Conservation (phyloP, 2,329 filamentous ascomycete genomes). For the Botrytis aclada region DNA sequence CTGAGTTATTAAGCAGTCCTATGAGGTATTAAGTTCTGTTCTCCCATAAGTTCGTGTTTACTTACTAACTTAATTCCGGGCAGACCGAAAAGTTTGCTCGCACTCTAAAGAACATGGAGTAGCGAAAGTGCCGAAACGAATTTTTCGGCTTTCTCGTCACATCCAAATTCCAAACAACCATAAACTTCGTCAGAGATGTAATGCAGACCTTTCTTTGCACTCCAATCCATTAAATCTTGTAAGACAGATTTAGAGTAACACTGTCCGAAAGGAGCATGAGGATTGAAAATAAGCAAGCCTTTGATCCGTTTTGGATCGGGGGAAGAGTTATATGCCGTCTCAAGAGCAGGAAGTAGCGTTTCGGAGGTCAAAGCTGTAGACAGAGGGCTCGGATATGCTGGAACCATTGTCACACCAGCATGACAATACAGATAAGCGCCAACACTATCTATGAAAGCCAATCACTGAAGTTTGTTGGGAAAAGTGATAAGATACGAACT, state of each 20-base stretch:
- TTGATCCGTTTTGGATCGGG: background rate
- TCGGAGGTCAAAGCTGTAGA: too few relatives aligned
- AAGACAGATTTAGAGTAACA: background rate
- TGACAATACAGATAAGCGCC: too few relatives aligned
- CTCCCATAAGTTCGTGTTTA: background rate
- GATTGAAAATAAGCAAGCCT: background rate
- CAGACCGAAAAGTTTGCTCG: background rate
- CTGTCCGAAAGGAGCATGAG: background rate
- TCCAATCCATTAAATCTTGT: background rate
- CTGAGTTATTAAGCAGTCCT: background rate
- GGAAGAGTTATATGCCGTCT: background rate
- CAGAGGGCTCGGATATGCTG: too few relatives aligned
- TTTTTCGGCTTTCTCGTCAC: background rate
- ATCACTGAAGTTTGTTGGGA: too few relatives aligned
- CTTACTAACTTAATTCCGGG: background rate
- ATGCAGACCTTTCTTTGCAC: background rate
- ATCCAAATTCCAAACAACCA: background rate
- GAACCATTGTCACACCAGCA: too few relatives aligned
- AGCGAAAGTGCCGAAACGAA: background rate
- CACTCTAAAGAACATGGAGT: background rate
- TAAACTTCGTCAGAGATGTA: background rate
- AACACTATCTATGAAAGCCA: too few relatives aligned
- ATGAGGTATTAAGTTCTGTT: background rate
- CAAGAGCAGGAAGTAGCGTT: too few relatives aligned
- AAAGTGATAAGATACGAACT: background rate